A percentile compares a stretch with the other conserved stretches of the same genome.
Conservation (phyloP, 805 yeast genomes). For the Yamadazyma tumulicola region DNA sequence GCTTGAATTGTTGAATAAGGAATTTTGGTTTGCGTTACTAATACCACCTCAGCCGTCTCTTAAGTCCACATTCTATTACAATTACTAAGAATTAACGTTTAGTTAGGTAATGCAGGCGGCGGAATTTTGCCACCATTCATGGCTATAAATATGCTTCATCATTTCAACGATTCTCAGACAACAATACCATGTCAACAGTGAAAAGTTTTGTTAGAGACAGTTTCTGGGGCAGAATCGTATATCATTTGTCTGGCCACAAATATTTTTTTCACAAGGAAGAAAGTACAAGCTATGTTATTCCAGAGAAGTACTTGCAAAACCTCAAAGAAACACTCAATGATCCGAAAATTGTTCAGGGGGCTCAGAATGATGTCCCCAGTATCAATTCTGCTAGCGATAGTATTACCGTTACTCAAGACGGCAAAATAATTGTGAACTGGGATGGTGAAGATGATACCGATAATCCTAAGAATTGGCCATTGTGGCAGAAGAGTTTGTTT, state of each 20-base stretch:
- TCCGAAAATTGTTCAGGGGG: too few relatives aligned
- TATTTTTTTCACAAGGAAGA: constrained; percentile 26
- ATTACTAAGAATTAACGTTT: too few relatives aligned
- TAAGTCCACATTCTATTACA: too few relatives aligned
- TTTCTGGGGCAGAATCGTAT: constrained; percentile 22
- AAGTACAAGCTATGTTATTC: constrained; percentile 22
- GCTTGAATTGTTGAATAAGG: too few relatives aligned
- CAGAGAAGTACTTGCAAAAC: constrained; percentile 17
- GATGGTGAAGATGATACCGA: constrained; percentile 43
- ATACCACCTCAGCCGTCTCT: too few relatives aligned
- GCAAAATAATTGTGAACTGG: constrained; percentile 4
- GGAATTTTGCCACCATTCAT: too few relatives aligned
- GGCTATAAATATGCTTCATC: too few relatives aligned
- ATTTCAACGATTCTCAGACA: too few relatives aligned
- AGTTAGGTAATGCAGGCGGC: too few relatives aligned
- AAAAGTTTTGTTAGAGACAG: constrained; percentile 8
- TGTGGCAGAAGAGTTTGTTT: constrained; percentile 34
- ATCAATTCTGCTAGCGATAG: not conserved
- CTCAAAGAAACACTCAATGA: constrained; percentile 1
- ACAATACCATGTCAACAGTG: too few relatives aligned
- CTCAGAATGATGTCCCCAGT: not conserved
- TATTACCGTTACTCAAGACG: not conserved
- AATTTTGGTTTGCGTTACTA: too few relatives aligned
- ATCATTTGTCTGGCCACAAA: constrained; percentile 24
- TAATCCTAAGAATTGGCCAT: constrained; percentile 57